phyloP scores from a whole-genome alignment of 805 yeast species.

The Kazachstania bromeliacearum region DNA sequence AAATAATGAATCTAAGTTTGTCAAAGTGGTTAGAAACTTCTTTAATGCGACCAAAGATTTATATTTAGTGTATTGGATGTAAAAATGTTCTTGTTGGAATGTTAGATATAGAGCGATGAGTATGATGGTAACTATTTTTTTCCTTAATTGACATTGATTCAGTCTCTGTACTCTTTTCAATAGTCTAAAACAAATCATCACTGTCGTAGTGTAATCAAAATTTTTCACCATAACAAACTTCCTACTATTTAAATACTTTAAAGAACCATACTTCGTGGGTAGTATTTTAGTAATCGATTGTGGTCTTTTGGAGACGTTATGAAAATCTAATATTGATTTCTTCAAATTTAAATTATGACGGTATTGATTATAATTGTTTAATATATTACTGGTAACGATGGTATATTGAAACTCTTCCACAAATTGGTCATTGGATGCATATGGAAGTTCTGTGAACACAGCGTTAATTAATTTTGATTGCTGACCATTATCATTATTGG shows the following conservation, averaged over 20 bases:
- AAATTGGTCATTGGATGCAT: slow-evolving; percentile 22
- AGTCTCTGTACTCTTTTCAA: not conserved
- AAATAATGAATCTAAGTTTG: slow-evolving; percentile 18
- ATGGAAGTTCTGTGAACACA: slow-evolving; percentile 11
- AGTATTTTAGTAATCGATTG: not conserved
- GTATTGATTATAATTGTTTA: slow-evolving; percentile 32
- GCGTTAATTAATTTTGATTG: too few species aligned
- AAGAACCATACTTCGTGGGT: slow-evolving; percentile 19
- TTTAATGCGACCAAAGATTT: slow-evolving; percentile 13
- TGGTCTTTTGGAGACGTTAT: not conserved
- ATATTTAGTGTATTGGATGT: slow-evolving; percentile 13
- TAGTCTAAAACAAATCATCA: slow-evolving; percentile 3
- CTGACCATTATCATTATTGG: not conserved
- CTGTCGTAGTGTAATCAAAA: slow-evolving; percentile 6
- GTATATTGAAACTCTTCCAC: slow-evolving; percentile 44
- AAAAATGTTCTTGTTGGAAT: slow-evolving; percentile 17
- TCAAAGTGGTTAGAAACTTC: slow-evolving; percentile 10
- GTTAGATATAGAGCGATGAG: slow-evolving; percentile 11
- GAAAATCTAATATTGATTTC: slow-evolving; percentile 15
- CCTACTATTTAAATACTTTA: slow-evolving; percentile 4
- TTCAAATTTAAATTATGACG: slow-evolving; percentile 16
- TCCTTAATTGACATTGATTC: not conserved
- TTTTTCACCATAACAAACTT: slow-evolving; percentile 5
- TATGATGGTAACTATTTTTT: not conserved
- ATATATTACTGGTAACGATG: slow-evolving; percentile 39